Evolutionary conservation across 169 alveolate genomes (phyloP).

Genomic region (Besnoitia besnoiti): DNA sequence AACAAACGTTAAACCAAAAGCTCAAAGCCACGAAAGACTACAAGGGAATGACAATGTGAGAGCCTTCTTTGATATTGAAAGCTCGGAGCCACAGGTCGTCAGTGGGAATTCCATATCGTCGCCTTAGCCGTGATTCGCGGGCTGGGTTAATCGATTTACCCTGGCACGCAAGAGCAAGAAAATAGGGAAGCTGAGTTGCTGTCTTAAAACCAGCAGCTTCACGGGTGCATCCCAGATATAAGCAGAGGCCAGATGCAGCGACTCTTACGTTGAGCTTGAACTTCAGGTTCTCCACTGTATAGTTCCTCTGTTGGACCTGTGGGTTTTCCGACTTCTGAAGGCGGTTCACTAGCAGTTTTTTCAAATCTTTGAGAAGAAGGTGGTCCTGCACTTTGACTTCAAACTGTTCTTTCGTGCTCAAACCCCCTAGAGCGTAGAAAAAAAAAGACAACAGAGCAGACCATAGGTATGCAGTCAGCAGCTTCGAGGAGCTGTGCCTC

Average conservation of each 20-base stretch:
- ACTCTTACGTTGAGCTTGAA: conserved; percentile 25
- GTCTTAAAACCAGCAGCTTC: too few relatives aligned
- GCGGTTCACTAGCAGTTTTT: background rate
- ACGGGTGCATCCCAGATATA: background rate
- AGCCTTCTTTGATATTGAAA: conserved; percentile 35
- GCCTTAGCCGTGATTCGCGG: background rate
- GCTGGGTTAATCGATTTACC: background rate
- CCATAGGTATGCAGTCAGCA: background rate
- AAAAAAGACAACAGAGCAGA: background rate
- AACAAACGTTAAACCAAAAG: too few relatives aligned
- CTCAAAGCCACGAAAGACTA: too few relatives aligned
- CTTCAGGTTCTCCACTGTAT: background rate
- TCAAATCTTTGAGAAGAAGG: background rate
- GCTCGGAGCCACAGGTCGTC: conserved; percentile 51
- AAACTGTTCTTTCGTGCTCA: background rate
- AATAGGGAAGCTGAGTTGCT: background rate
- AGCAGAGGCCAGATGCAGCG: background rate
- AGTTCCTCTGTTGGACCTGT: background rate
- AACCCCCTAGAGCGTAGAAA: conserved; percentile 14
- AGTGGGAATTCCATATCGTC: conserved; percentile 31
- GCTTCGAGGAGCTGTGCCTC: background rate
- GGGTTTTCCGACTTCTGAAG: background rate
- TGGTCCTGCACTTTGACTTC: conserved; percentile 2
- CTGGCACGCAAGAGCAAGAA: background rate
- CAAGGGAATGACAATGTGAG: conserved; percentile 22